Evolutionary conservation across 1,284 basidiomycete genomes (phyloP), one percentile per base, ranked within the genome.

Genomic region (Erythrobasidium hasegawianum): DNA sequence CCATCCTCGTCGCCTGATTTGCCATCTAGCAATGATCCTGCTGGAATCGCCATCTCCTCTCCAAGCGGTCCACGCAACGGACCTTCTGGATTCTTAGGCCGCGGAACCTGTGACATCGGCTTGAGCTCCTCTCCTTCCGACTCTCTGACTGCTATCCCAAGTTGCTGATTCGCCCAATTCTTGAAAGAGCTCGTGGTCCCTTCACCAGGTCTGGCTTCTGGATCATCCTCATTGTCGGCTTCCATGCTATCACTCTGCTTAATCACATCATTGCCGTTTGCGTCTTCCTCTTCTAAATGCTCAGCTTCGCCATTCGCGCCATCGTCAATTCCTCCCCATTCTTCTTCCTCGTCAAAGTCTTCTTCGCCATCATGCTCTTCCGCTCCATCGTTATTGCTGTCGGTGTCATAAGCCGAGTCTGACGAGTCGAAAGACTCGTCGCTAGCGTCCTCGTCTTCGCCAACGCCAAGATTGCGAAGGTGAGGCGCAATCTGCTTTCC

Each of bases 141-240:
- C 18, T 43, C 52, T 16, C 53, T 45, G 13, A 38, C 52, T 5
- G 14, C 57, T 26, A 50, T 59, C 1, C 64, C 68, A n/a, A 90
- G 80, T 69, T 93, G 89, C 60, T 86, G 83, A 71, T 85, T 77
- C 0, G 90, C 91, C 90, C 91, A 94, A 49, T 84, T 81, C 75
- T 93, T 93, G 83, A 93, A 94, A 7, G 83, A 83, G 2, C 81
- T 72, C 33, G 33, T 4, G 11, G 5, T 33, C 33, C 33, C 5
- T 33, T 33, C 11, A 11, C 33, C 11, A 11, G 33, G 33, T 11
- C 33, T 11, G 11, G 33, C 4, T 33, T 33, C 33, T n/a, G n/a
- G n/a, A n/a, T n/a, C 40, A n/a, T n/a, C 40, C 40, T n/a, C 10
- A 11, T 41, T 69, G 26, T 70, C 65, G 4, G 53, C 61, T 16